A percentile compares a stretch with the other conserved stretches of the same genome.
Conservation (phyloP, 371 early-diverging fungal species). For the Mortierella sp. region DNA sequence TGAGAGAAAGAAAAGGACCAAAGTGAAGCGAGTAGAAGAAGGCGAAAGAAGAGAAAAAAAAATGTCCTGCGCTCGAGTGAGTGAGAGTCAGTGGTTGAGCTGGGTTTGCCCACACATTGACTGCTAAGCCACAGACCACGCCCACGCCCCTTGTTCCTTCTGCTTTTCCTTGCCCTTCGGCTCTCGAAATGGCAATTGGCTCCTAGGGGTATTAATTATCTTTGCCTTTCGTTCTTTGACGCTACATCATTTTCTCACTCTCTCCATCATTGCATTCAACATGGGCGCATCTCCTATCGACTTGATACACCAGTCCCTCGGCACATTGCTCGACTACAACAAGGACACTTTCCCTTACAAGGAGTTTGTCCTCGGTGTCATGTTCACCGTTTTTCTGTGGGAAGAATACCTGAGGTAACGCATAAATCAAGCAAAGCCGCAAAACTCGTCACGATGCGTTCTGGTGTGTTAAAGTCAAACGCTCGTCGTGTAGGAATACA, state of each 20-base stretch:
- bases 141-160: background rate
- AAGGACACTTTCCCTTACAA: constrained; percentile 73
- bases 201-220: background rate
- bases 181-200: background rate
- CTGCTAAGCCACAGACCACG: constrained; percentile 14
- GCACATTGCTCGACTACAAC: constrained; percentile 13
- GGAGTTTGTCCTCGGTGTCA: constrained; percentile 79
- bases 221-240: background rate
- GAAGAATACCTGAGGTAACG: constrained; percentile 79
- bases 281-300: constrained; percentile 35
- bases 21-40: background rate
- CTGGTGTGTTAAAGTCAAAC: too few species aligned
- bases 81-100: background rate
- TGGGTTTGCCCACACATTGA: background rate
- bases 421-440: background rate
- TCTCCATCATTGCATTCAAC: background rate
- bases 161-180: background rate
- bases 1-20: background rate
- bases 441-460: background rate
- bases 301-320: constrained; percentile 18
- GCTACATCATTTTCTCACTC: background rate
- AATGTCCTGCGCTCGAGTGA: background rate
- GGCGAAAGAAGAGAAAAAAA: background rate
- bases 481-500: too few species aligned
- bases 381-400: constrained; percentile 74